Evolutionary conservation across 2,329 filamentous ascomycete genomes (phyloP), one percentile per base, ranked within the genome.

Genomic region (Colletotrichum sp.): DNA sequence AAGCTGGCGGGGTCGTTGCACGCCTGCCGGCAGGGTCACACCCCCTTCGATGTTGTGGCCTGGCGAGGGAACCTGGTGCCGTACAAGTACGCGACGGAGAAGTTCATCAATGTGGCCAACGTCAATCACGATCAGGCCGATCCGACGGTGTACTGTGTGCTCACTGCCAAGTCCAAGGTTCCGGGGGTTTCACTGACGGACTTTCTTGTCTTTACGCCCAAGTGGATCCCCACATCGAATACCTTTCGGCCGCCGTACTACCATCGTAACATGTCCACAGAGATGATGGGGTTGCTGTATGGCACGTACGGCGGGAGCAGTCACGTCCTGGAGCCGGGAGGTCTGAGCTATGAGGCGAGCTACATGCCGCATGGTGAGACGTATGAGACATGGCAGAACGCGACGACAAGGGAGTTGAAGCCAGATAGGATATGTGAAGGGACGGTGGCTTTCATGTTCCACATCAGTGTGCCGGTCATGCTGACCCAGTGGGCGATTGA

Each of bases 201-300:
- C 82, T 92, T 93, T 78, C 88, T 92, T 77, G 90, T 91, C 80
- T 93, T 93, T 81, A 90, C 90, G 1, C 91, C 91, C 0, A 87
- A 91, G 55, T 93, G 91, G 91, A 87, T 91, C 18, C 90, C 92
- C 3, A 87, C 87, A 0, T 88, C 89, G 68, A 87, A 87, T 55
- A 92, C 90, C 0, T 91, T 92, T 83, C 86, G 90, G 6, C 88
- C 89, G 10, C 90, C 90, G 7, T 93, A 92, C 83, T 94, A 93
- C 81, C 92, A 93, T 81, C 88, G 90, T 67, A 92, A 92, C 80
- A 88, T 87, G 62, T 89, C 89, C 48, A 88, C 88, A 1, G 90
- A 92, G 79, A 85, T 91, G 72, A 90, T 90, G 89, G 89, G 89
- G 1, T 83, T 91, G 36, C 85, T 89, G 39, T 84, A 82, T 13